Conservation (phyloP, 2,329 filamentous ascomycete species). For the Aspergillus aculeatinus region DNA sequence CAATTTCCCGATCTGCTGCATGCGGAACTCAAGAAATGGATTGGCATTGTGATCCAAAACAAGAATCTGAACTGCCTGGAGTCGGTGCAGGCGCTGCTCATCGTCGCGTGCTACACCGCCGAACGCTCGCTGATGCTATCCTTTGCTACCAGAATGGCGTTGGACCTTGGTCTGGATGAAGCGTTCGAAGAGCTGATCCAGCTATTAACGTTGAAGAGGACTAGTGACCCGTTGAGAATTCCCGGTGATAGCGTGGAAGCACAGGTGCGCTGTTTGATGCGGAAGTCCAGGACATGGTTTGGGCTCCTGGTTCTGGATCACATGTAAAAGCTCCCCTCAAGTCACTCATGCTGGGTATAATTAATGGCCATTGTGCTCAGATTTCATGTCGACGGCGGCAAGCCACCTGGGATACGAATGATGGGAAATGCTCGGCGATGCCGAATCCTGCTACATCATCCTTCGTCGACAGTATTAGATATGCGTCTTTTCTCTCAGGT, state of each 20-base stretch:
- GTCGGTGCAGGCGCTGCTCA: conserved; percentile 52
- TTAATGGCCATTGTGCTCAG: conserved; percentile 15
- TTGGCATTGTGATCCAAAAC: conserved; percentile 48
- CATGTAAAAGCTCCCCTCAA: conserved; percentile 32
- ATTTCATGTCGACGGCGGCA: conserved; percentile 48
- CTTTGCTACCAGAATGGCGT: conserved; percentile 52
- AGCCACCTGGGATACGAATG: conserved; percentile 42
- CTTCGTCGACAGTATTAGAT: conserved; percentile 49
- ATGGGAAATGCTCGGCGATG: conserved; percentile 44
- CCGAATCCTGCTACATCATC: conserved; percentile 46
- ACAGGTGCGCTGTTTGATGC: conserved; percentile 40
- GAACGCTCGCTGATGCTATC: conserved; percentile 53
- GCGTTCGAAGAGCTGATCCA: conserved; percentile 43
- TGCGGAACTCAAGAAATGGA: conserved; percentile 46
- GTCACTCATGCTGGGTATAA: background rate
- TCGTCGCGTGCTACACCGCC: conserved; percentile 54
- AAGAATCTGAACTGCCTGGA: conserved; percentile 45
- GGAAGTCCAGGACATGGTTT: conserved; percentile 52
- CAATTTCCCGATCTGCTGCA: conserved; percentile 46
- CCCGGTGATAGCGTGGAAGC: conserved; percentile 12
- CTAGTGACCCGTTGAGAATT: conserved; percentile 18
- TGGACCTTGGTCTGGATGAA: conserved; percentile 49
- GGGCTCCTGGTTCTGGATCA: conserved; percentile 54
- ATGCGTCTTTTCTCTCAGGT: conserved; percentile 55
- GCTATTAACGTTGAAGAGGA: conserved; percentile 27